phyloP scores from a whole-genome alignment of 2,329 filamentous ascomycete species.

The Epichloe scottii region DNA sequence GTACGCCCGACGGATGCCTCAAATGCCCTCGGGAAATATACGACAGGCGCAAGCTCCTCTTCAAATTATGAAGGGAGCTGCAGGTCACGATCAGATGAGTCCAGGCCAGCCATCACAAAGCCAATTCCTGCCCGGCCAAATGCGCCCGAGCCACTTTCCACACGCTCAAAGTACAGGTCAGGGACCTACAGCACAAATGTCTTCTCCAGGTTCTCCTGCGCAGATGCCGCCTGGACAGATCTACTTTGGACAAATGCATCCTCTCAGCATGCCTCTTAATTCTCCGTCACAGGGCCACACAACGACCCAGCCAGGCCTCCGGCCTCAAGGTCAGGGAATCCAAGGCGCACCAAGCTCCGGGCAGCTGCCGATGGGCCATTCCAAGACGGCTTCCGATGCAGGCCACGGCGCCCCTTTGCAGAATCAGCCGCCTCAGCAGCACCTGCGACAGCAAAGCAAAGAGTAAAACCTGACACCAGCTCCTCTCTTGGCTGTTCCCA shows the following conservation, averaged over 20 bases:
- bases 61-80: background rate
- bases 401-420: background rate
- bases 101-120: background rate
- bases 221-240: background rate
- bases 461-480: slow-evolving; percentile 3
- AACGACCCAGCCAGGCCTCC: background rate
- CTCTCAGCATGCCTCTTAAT: background rate
- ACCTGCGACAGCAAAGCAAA: background rate
- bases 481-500: slow-evolving; percentile 1
- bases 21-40: background rate
- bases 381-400: background rate
- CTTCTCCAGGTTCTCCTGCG: background rate
- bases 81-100: background rate
- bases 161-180: background rate
- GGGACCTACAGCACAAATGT: background rate
- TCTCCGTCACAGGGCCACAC: background rate
- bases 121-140: background rate
- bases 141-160: background rate
- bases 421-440: background rate
- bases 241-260: background rate
- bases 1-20: background rate
- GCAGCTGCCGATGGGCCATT: background rate
- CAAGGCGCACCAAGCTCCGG: background rate
- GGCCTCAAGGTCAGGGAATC: background rate
- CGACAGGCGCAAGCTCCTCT: background rate